Conservation (phyloP, 768 basidiomycete genomes). For the Daedaleopsis nitida region DNA sequence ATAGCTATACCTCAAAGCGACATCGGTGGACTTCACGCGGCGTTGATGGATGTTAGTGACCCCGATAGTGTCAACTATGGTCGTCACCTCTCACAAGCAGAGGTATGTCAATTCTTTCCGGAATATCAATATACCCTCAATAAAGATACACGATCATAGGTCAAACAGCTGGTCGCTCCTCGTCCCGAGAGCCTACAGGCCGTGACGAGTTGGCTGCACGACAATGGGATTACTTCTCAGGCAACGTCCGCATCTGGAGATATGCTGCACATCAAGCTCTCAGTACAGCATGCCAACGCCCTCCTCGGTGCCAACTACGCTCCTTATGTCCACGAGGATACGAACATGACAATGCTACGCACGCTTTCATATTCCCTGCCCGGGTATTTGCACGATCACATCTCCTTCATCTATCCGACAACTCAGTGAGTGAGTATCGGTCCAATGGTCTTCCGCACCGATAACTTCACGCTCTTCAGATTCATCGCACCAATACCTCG, state of each 20-base stretch:
- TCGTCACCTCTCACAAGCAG: conserved; percentile 28
- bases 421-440: conserved; percentile 13
- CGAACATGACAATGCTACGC: conserved; percentile 25
- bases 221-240: conserved; percentile 22
- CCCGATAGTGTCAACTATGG: conserved; percentile 27
- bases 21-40: neutral
- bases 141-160: too few relatives aligned
- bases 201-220: conserved; percentile 29
- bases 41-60: conserved; percentile 21
- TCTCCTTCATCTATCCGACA: conserved; percentile 14
- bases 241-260: conserved; percentile 29
- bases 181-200: conserved; percentile 21
- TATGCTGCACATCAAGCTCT: conserved; percentile 24
- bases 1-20: neutral
- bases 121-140: neutral
- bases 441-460: neutral
- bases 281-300: conserved; percentile 31
- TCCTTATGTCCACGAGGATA: conserved; percentile 23
- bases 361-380: conserved; percentile 34
- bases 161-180: conserved; percentile 26
- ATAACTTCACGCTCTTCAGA: neutral
- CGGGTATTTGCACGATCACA: conserved; percentile 19
- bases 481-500: neutral
- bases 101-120: conserved; percentile 12
- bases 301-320: conserved; percentile 29